Evolutionary conservation across 805 yeast species (phyloP).

Genomic region (Starmerella riodocensis): DNA sequence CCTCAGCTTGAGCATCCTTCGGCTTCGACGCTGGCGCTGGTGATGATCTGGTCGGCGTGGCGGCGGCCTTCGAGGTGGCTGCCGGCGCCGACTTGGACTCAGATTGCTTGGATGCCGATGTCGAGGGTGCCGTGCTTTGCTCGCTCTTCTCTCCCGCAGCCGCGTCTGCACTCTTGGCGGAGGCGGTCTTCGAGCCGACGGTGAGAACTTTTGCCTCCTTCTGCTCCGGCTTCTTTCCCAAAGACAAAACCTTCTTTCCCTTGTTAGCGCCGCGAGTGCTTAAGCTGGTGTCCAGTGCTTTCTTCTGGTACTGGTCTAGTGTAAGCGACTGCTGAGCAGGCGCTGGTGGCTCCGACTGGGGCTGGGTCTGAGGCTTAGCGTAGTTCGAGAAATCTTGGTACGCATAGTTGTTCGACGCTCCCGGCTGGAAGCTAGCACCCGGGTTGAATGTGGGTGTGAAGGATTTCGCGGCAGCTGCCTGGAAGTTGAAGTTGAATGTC

Average conservation of each 20-base stretch:
- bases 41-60: neutral
- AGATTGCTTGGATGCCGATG: neutral
- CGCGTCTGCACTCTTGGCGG: neutral
- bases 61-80: constrained; percentile 1
- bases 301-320: constrained; percentile 22
- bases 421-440: constrained; percentile 9
- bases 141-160: neutral
- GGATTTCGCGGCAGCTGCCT: constrained; percentile 13
- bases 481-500: constrained; percentile 21
- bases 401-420: constrained; percentile 14
- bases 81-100: neutral
- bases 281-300: constrained; percentile 17
- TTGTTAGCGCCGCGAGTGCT: constrained; percentile 15
- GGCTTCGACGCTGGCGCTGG: neutral
- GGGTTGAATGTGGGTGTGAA: constrained; percentile 17
- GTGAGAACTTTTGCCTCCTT: constrained; percentile 5
- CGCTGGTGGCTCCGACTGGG: constrained; percentile 4
- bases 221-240: constrained; percentile 13
- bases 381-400: constrained; percentile 22
- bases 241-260: constrained; percentile 21
- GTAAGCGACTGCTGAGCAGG: constrained; percentile 16
- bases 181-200: constrained; percentile 1
- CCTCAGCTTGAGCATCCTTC: neutral
- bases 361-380: constrained; percentile 17
- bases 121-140: neutral